Base-by-base conservation (phyloP, 768 basidiomycete genomes). In the Solioccasus polychromus region DNA sequence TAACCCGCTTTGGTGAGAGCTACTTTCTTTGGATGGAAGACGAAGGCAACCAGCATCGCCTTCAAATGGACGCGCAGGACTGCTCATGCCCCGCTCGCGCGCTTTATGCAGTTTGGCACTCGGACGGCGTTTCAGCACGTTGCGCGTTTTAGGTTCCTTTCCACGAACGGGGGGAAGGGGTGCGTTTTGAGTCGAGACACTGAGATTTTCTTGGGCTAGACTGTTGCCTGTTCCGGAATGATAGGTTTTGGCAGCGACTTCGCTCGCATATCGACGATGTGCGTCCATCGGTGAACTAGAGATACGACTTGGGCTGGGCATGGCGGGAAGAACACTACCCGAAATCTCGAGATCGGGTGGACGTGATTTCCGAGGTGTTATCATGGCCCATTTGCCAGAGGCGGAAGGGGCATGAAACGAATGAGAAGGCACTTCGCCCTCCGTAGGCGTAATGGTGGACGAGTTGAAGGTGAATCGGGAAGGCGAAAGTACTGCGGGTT, bases 101-200 rank as follows among this genome's bases (percentile, higher is more conserved):
- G 40, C 48, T 28, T 53, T 52, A 18, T 40, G 17, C 19, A 44
- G 48, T 38, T 63, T 68, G 35, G 49, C 51, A 42, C 64, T 66
- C 2, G 59, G 59, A 5, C 59, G 62, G 32, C 64, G 67, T 52
- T 62, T 54, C n/a, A 66, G 45, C 0, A 68, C 62, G 45, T 66
- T 66, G 15, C 66, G 66, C 11, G 49, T 51, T 47, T 43, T 66
- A 23, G 42, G 41, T 18, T 53, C 55, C 34, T 38, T 49, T 31
- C 32, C 50, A 19, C 41, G 50, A 38, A 39, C 11, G 4, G 25
- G 15, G 15, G 42, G 19, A 32, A 28, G 26, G 2, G 35, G 24
- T 12, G 23, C 32, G 39, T 52, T 50, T 50, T 28, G 52, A 18
- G 7, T 10, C 2, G 39, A 47, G 6, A 31, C 25, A 23, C 51